Evolutionary conservation across 257 asterid genomes (phyloP).

Genomic region (Oldenlandia corymbosa): DNA sequence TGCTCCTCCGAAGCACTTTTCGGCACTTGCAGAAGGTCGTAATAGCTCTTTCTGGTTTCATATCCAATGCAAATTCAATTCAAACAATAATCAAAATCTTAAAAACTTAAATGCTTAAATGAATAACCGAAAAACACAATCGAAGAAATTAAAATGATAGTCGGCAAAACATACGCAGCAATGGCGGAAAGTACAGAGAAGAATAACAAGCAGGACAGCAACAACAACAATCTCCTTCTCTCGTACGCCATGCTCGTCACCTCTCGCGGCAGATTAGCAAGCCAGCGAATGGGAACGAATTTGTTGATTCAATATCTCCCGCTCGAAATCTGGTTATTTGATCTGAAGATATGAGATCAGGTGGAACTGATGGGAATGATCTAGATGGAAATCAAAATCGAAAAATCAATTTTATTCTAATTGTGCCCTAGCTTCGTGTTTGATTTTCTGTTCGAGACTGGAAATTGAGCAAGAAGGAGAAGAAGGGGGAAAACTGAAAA

Average conservation of each 20-base stretch:
- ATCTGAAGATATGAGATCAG: background rate
- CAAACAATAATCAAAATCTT: background rate
- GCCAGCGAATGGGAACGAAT: background rate
- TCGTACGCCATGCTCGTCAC: conserved; percentile 67
- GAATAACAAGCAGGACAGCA: conserved; percentile 40
- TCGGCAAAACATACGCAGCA: conserved; percentile 61
- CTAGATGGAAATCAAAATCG: background rate
- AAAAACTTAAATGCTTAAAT: background rate
- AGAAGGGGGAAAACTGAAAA: background rate
- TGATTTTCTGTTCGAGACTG: conserved; percentile 4
- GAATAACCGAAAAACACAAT: background rate
- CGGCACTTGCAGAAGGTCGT: conserved; percentile 71
- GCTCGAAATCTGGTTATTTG: conserved; percentile 21
- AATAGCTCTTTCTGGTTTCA: conserved; percentile 67
- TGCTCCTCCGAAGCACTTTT: conserved; percentile 86
- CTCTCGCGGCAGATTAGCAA: conserved; percentile 24
- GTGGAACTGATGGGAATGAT: background rate
- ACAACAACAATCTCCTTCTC: conserved; percentile 46
- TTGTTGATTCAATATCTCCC: conserved; percentile 10
- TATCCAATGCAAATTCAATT: background rate
- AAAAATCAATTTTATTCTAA: background rate
- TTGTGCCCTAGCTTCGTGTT: conserved; percentile 1
- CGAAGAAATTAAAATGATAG: background rate
- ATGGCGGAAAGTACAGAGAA: conserved; percentile 53
- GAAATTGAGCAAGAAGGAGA: conserved; percentile 9